These are phyloP conservation scores for Phaeosphaeria sp. DNA, from an alignment of 2,329 filamentous ascomycete genomes.

Conservation along the genomic window DNA sequence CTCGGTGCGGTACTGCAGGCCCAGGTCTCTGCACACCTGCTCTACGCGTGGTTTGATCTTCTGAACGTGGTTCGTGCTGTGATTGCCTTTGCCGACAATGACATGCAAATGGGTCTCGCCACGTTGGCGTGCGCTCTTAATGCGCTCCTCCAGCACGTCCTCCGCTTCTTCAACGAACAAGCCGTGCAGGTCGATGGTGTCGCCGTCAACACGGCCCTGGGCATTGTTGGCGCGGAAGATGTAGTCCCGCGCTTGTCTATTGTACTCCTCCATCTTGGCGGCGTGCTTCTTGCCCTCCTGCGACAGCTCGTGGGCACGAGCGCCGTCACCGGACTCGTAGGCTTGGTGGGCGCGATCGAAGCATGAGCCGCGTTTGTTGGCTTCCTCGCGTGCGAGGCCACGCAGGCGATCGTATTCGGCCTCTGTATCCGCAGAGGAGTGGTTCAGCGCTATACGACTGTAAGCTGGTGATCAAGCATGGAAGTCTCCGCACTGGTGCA, in stretches of 20 bases:
- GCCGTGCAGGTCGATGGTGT: conserved; percentile 94
- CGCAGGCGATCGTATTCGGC: conserved; percentile 92
- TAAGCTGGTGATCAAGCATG: conserved; percentile 4
- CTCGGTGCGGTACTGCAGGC: conserved; percentile 83
- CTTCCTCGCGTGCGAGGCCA: conserved; percentile 81
- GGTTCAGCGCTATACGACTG: conserved; percentile 41
- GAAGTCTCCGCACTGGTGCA: not conserved
- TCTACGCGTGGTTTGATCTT: conserved; percentile 97
- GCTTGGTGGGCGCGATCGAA: conserved; percentile 75
- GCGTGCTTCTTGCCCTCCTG: conserved; percentile 87
- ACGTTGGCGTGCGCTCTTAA: conserved; percentile 74
- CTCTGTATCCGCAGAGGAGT: conserved; percentile 59
- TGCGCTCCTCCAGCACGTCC: conserved; percentile 84
- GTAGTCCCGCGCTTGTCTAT: conserved; percentile 87
- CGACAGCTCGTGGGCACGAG: conserved; percentile 79
- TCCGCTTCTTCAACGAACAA: conserved; percentile 95
- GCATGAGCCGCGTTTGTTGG: conserved; percentile 76
- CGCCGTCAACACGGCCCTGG: conserved; percentile 72
- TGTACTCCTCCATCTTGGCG: conserved; percentile 84
- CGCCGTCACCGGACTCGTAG: conserved; percentile 84
- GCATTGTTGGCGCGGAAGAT: conserved; percentile 98
- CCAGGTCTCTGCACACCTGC: conserved; percentile 81
- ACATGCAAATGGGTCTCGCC: conserved; percentile 88
- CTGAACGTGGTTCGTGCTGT: conserved; percentile 80
- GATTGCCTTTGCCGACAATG: conserved; percentile 95